These are phyloP conservation scores for Colletotrichum eleusines DNA, from an alignment of 2,329 filamentous ascomycete genomes.

Conservation along the genomic window DNA sequence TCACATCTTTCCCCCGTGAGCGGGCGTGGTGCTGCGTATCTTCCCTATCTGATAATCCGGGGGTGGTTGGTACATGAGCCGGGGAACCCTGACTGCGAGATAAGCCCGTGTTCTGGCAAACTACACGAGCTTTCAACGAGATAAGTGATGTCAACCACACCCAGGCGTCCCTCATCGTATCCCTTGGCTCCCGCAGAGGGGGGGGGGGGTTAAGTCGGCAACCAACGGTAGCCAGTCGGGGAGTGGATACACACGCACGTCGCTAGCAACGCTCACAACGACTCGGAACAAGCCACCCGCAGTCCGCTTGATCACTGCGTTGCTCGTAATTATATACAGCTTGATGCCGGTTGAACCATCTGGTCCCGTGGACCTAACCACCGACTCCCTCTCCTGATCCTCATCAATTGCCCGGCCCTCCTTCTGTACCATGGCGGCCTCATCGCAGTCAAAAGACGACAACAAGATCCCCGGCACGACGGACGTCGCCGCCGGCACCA, in stretches of 20 bases:
- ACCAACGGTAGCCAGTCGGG: no score
- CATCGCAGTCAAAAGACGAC: constrained; percentile 10
- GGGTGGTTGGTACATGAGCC: not conserved
- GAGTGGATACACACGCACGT: no score
- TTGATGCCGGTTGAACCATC: not conserved
- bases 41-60: not conserved
- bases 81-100: constrained; percentile 6
- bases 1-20: not conserved
- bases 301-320: not conserved
- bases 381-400: not conserved
- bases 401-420: not conserved
- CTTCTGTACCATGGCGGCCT: constrained; percentile 8
- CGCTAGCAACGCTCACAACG: not conserved
- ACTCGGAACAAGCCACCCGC: not conserved
- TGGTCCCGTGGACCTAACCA: not conserved
- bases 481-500: constrained; percentile 7
- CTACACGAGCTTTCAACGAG: not conserved
- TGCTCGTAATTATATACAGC: constrained; percentile 4
- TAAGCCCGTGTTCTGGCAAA: not conserved
- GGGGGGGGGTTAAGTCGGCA: no score
- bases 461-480: constrained; percentile 7
- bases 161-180: not conserved
- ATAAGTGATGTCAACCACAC: not conserved
- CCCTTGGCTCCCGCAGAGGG: not conserved
- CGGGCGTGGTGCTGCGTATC: not conserved